phyloP scores from a whole-genome alignment of 2,329 filamentous ascomycete species.

The Phyllosticta paracitricarpa region DNA sequence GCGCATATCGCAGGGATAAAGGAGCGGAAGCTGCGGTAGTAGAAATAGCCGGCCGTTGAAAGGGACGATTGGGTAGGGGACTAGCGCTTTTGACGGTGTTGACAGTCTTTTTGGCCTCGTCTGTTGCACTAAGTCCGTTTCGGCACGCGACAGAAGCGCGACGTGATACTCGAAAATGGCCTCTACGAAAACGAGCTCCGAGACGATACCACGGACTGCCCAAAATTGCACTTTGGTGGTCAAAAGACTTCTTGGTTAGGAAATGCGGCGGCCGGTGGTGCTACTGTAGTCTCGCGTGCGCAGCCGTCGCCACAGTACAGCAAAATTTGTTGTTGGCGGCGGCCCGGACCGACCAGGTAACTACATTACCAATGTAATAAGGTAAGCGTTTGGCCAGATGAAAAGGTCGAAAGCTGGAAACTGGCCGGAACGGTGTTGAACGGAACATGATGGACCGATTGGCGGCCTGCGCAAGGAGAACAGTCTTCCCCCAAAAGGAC shows the following conservation, averaged over 20 bases:
- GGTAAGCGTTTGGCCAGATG: background rate
- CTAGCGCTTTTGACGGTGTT: background rate
- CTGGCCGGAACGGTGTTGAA: background rate
- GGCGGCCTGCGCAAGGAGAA: background rate
- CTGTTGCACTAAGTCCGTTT: background rate
- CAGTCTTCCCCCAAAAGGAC: background rate
- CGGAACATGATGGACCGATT: background rate
- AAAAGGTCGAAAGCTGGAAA: background rate
- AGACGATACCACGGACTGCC: background rate
- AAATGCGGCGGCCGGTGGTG: background rate
- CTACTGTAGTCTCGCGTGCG: background rate
- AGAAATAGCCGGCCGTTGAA: background rate
- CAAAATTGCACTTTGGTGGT: background rate
- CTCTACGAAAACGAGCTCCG: background rate
- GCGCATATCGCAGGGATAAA: background rate
- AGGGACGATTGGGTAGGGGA: background rate
- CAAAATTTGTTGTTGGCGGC: background rate
- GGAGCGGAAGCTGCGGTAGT: background rate
- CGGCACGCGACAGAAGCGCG: background rate
- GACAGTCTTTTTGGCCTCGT: background rate
- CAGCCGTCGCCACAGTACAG: background rate
- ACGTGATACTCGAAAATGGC: background rate
- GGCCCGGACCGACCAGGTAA: background rate
- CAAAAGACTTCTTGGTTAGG: background rate
- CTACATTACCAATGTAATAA: background rate